Evolutionary conservation across 345 rosid genomes (phyloP).

Genomic region (Gossypium stocksii): DNA sequence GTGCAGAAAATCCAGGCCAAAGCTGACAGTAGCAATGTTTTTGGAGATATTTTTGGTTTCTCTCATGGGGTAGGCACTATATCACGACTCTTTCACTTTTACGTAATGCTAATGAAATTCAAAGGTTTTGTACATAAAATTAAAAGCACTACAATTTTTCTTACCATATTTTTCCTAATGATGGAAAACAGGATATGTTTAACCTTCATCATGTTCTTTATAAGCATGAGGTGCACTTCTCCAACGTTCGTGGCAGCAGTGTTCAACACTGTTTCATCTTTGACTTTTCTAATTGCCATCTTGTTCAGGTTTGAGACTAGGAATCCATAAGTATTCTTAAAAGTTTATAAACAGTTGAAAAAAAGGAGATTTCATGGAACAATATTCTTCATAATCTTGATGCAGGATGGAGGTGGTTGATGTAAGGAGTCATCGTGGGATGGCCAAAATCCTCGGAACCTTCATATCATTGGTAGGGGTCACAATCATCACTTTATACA

Average conservation of each 20-base stretch:
- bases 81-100: neutral
- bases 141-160: neutral
- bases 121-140: neutral
- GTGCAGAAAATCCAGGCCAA: constrained; percentile 58
- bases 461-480: constrained; percentile 51
- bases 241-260: constrained; percentile 43
- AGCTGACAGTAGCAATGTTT: constrained; percentile 45
- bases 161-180: neutral
- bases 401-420: constrained; percentile 51
- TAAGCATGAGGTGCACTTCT: constrained; percentile 50
- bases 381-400: neutral
- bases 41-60: constrained; percentile 54
- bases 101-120: neutral
- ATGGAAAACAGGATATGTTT: constrained; percentile 39
- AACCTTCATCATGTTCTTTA: constrained; percentile 46
- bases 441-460: constrained; percentile 55
- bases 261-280: constrained; percentile 41
- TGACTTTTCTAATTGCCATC: constrained; percentile 44
- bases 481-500: constrained; percentile 47
- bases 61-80: constrained; percentile 45
- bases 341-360: neutral
- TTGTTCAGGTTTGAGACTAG: constrained; percentile 28
- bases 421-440: constrained; percentile 42
- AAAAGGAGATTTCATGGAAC: neutral
- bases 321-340: neutral